Base-by-base conservation (phyloP, 495 filamentous ascomycete species). In the Tuber umbilicatum region DNA sequence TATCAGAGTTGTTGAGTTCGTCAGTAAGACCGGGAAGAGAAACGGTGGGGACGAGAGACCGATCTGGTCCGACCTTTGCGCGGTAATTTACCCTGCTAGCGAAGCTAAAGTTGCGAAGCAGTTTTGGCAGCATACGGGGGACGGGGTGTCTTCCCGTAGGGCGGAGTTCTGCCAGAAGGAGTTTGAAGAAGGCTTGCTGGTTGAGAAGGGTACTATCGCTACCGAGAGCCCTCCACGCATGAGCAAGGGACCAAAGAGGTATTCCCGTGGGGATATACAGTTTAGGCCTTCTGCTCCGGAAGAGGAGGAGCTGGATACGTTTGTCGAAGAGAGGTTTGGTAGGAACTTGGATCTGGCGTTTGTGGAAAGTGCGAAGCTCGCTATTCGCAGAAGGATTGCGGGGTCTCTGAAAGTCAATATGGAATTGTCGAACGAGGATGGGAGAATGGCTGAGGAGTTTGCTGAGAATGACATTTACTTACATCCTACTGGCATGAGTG, bases 121-220 rank as follows among this genome's bases (percentile, higher is more conserved):
- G 77, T 97, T 94, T 80, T 99, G 95, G 95, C 95, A 97, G 78
- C 95, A 99, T 82, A 89, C 93, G 10, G 95, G 95, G n/a, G 93
- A 97, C 77, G 95, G 95, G 9, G 86, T 98, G 38, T 97, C 94
- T 2, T 97, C 93, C 83, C 91, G 95, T 64, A 89, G 94, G 27
- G 94, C 92, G 21, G 95, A 97, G 81, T 97, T 94, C 82, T 97
- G 93, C 82, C 89, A 92, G 70, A 83, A 85, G 47, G 87, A 93
- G 19, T 88, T 97, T 78, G 86, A 89, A 35, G 90, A 94, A 74
- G 90, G 91, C 1, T 84, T 89, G 39, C 85, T 98, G 39, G 85
- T 91, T 5, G 87, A 89, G 38, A 84, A 87, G 40, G 84, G 82
- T 23, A n/a, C 73, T 35, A 38, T 72, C 47, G 14, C 75, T 76